These are phyloP conservation scores for Calonectria montana DNA, from an alignment of 2,329 filamentous ascomycete species.

Conservation along the genomic window DNA sequence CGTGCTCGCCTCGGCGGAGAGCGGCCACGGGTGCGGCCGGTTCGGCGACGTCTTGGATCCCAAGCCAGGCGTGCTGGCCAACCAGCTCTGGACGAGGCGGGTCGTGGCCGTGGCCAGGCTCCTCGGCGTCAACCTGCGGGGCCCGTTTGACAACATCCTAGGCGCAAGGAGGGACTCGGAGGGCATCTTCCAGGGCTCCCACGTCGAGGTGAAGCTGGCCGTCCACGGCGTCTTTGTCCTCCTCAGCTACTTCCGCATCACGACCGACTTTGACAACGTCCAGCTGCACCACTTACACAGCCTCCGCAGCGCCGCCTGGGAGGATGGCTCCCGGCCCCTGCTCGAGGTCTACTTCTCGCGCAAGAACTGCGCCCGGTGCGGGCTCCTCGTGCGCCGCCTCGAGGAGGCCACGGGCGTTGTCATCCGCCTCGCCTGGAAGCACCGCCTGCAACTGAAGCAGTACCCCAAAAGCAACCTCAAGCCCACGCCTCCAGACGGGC, in stretches of 20 bases:
- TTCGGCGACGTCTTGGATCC: constrained; percentile 46
- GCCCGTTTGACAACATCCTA: constrained; percentile 43
- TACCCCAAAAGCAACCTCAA: constrained; percentile 31
- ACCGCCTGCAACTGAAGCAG: constrained; percentile 41
- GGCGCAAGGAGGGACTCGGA: not conserved
- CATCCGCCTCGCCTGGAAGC: constrained; percentile 43
- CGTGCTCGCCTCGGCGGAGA: constrained; percentile 48
- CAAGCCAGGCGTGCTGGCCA: constrained; percentile 39
- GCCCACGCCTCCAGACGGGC: not conserved
- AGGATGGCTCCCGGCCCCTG: constrained; percentile 39
- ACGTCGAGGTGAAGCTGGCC: constrained; percentile 55
- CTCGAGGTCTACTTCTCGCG: constrained; percentile 52
- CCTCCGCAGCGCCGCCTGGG: constrained; percentile 39
- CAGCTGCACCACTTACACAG: constrained; percentile 31
- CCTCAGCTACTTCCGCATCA: constrained; percentile 41
- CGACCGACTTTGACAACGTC: constrained; percentile 35
- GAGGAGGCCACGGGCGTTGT: constrained; percentile 42
- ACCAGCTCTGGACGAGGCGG: constrained; percentile 46
- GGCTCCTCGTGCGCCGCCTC: constrained; percentile 39
- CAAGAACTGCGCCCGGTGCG: constrained; percentile 46
- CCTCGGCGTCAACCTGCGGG: constrained; percentile 44
- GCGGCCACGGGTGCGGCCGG: constrained; percentile 46
- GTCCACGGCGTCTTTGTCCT: constrained; percentile 46
- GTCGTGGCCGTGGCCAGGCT: constrained; percentile 44
- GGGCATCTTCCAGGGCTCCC: constrained; percentile 48